Evolutionary conservation across 1,284 basidiomycete genomes (phyloP).

Genomic region (Coniferiporia sulphurascens): DNA sequence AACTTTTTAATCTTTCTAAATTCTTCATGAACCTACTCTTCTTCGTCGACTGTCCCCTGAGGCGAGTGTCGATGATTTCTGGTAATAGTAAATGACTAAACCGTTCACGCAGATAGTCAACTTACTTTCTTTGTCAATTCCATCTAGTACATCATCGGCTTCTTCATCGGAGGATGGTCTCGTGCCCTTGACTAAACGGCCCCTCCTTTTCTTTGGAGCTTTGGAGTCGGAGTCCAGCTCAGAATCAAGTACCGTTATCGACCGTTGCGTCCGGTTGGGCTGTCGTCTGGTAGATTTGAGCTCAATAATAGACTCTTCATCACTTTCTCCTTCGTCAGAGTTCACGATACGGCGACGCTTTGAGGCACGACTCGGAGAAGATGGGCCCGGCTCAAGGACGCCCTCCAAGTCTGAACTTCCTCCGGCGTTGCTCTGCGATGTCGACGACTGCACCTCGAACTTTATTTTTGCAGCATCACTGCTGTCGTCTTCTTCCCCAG

Average conservation of each 20-base stretch:
- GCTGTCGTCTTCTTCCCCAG: conserved; percentile 14
- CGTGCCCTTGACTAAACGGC: conserved; percentile 38
- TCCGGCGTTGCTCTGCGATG: not conserved
- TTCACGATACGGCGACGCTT: conserved; percentile 14
- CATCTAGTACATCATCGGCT: conserved; percentile 48
- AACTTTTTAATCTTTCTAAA: conserved; percentile 61
- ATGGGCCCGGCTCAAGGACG: not conserved
- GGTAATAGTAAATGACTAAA: conserved; percentile 1
- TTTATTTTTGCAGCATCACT: conserved; percentile 16
- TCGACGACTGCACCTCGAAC: conserved; percentile 13
- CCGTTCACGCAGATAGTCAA: conserved; percentile 10
- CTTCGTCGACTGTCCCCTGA: conserved; percentile 53
- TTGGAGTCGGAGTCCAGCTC: conserved; percentile 12
- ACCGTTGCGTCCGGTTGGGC: not conserved
- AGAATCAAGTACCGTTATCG: not conserved
- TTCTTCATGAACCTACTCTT: conserved; percentile 56
- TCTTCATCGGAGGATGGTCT: conserved; percentile 42
- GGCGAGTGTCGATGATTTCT: conserved; percentile 61
- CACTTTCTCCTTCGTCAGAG: conserved; percentile 13
- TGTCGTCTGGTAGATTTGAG: not conserved
- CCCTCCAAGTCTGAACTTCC: conserved; percentile 1
- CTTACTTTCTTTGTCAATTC: conserved; percentile 55
- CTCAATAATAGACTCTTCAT: not conserved
- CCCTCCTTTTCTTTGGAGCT: conserved; percentile 1
- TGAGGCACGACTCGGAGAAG: not conserved